Percentiles rank a stretch among this genome's conserved stretches.
Evolutionary conservation across 2,329 filamentous ascomycete species (phyloP).

Genomic region (Phialophora chinensis): DNA sequence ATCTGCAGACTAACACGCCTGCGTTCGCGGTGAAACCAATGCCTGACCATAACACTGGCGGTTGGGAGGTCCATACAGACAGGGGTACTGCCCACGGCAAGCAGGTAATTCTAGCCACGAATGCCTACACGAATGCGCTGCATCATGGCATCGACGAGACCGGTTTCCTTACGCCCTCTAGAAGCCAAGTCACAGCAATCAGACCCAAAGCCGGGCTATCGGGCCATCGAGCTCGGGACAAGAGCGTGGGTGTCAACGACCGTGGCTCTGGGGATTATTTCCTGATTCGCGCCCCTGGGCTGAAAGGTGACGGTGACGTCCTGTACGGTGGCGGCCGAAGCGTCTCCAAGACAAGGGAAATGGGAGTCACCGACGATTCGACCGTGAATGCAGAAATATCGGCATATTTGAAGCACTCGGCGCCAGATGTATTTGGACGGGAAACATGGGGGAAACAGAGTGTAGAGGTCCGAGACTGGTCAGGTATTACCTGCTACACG

Average conservation of each 20-base stretch:
- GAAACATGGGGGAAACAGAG: conserved; percentile 2
- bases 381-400: conserved; percentile 50
- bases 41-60: conserved; percentile 19
- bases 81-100: conserved; percentile 54
- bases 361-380: conserved; percentile 50
- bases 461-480: conserved; percentile 44
- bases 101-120: conserved; percentile 65
- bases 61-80: conserved; percentile 54
- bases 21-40: conserved; percentile 41
- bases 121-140: conserved; percentile 60
- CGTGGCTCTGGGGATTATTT: conserved; percentile 47
- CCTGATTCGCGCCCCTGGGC: conserved; percentile 39
- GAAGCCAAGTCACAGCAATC: conserved; percentile 54
- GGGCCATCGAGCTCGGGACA: conserved; percentile 44
- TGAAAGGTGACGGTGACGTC: conserved; percentile 41
- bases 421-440: conserved; percentile 5
- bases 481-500: conserved; percentile 57
- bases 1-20: conserved; percentile 54
- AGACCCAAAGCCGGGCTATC: conserved; percentile 49
- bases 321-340: conserved; percentile 35
- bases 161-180: conserved; percentile 50
- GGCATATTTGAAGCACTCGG: conserved; percentile 39
- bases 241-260: conserved; percentile 31
- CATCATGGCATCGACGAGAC: conserved; percentile 48
- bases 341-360: conserved; percentile 30